phyloP scores from a whole-genome alignment of 2,329 filamentous ascomycete genomes.

The Aspergillus aculeatinus region DNA sequence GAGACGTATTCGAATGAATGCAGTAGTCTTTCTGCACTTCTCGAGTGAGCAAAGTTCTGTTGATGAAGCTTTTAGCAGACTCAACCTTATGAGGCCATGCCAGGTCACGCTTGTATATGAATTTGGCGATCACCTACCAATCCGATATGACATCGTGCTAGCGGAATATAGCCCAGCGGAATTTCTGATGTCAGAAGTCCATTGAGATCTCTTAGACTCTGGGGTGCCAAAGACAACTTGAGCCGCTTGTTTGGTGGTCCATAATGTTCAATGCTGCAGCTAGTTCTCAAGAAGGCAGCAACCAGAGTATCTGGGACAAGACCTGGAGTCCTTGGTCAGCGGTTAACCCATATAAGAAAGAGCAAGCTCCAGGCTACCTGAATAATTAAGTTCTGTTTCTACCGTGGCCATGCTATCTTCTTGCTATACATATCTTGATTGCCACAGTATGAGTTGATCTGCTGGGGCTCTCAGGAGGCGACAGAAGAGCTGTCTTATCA shows the following conservation, averaged over 20 bases:
- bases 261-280: constrained; percentile 13
- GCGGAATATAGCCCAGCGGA: constrained; percentile 34
- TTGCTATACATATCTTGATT: constrained; percentile 1
- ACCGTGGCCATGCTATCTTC: constrained; percentile 19
- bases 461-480: neutral
- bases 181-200: constrained; percentile 18
- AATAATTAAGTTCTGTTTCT: constrained; percentile 12
- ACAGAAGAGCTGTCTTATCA: constrained; percentile 11
- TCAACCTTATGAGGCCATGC: neutral
- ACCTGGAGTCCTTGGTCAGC: constrained; percentile 15
- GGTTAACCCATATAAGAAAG: neutral
- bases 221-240: constrained; percentile 24
- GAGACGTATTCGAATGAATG: neutral
- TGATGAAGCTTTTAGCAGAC: neutral
- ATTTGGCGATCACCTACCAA: constrained; percentile 27
- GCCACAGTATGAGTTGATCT: constrained; percentile 1
- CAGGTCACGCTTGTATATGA: neutral
- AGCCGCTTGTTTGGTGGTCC: constrained; percentile 34
- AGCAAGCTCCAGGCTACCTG: constrained; percentile 10
- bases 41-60: constrained; percentile 21
- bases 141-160: constrained; percentile 30
- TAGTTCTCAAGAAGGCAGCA: constrained; percentile 21
- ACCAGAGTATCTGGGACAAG: constrained; percentile 25
- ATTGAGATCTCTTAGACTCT: constrained; percentile 19
- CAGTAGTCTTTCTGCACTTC: neutral